phyloP scores from a whole-genome alignment of 306 rosid genomes.

The Vachellia collinsii region DNA sequence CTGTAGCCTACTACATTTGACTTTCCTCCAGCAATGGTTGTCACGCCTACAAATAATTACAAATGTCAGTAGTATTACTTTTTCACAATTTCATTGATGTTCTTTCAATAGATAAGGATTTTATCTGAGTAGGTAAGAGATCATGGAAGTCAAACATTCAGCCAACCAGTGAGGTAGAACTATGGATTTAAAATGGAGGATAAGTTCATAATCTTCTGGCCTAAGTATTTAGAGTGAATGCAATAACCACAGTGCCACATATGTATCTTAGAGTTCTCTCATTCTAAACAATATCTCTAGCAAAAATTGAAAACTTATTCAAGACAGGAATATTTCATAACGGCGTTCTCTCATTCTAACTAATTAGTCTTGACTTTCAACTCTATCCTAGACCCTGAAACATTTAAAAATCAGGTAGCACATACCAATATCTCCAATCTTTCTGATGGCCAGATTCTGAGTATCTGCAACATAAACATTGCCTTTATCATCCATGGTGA shows the following conservation, averaged over 20 bases:
- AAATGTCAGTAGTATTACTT: constrained; percentile 26
- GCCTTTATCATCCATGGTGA: constrained; percentile 92
- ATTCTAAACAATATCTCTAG: constrained; percentile 23
- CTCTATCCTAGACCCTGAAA: constrained; percentile 30
- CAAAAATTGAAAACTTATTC: constrained; percentile 23
- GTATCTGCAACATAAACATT: constrained; percentile 98
- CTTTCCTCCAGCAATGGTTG: constrained; percentile 99
- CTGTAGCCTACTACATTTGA: constrained; percentile 90
- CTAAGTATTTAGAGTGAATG: constrained; percentile 19
- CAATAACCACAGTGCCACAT: constrained; percentile 1
- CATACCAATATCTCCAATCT: constrained; percentile 92
- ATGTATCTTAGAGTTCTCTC: constrained; percentile 8
- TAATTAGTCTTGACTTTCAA: constrained; percentile 11
- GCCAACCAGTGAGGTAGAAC: neutral
- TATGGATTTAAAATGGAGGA: constrained; percentile 4
- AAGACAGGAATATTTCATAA: neutral
- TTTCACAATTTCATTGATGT: constrained; percentile 9
- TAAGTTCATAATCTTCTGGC: constrained; percentile 8
- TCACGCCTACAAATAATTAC: constrained; percentile 66
- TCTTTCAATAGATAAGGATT: constrained; percentile 22
- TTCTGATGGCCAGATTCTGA: constrained; percentile 87
- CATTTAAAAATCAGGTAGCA: constrained; percentile 31
- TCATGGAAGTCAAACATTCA: constrained; percentile 14
- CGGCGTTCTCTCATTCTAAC: constrained; percentile 12
- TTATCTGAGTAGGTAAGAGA: constrained; percentile 11